phyloP scores from a whole-genome alignment of 192 early-diverging fungal species.

The Chytriomyces hyalinus region DNA sequence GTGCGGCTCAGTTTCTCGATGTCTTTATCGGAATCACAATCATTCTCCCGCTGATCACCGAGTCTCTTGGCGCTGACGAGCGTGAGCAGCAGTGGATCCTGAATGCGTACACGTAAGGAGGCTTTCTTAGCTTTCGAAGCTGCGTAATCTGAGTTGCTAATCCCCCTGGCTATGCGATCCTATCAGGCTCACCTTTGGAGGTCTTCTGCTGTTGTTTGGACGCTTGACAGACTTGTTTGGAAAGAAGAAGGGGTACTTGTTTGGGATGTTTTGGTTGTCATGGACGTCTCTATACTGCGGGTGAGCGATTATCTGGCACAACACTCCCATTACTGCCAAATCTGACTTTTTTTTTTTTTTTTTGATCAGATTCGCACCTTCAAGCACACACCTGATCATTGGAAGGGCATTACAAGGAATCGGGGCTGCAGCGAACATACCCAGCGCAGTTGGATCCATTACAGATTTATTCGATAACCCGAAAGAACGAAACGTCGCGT shows the following conservation, averaged over 20 bases:
- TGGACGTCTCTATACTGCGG: neutral
- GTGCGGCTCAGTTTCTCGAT: slow-evolving; percentile 15
- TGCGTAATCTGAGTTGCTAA: no score
- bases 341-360: slow-evolving; percentile 33
- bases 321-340: neutral
- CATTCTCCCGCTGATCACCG: slow-evolving; percentile 12
- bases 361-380: slow-evolving; percentile 33
- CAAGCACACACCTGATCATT: slow-evolving; percentile 45
- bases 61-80: neutral
- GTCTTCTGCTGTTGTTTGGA: slow-evolving; percentile 40
- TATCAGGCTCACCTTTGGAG: slow-evolving; percentile 38
- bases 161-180: no score
- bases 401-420: slow-evolving; percentile 42
- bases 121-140: neutral
- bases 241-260: slow-evolving; percentile 30
- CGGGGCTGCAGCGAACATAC: slow-evolving; percentile 39
- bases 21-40: slow-evolving; percentile 9
- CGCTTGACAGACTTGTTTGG: slow-evolving; percentile 43
- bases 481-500: slow-evolving; percentile 29
- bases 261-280: slow-evolving; percentile 34
- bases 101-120: slow-evolving; percentile 1
- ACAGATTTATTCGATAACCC: slow-evolving; percentile 31
- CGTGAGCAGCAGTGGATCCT: slow-evolving; percentile 17
- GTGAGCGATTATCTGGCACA: neutral
- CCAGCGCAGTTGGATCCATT: slow-evolving; percentile 39